These are phyloP conservation scores for Lentinus tigrinus DNA, from an alignment of 768 basidiomycete species.

Conservation along the genomic window DNA sequence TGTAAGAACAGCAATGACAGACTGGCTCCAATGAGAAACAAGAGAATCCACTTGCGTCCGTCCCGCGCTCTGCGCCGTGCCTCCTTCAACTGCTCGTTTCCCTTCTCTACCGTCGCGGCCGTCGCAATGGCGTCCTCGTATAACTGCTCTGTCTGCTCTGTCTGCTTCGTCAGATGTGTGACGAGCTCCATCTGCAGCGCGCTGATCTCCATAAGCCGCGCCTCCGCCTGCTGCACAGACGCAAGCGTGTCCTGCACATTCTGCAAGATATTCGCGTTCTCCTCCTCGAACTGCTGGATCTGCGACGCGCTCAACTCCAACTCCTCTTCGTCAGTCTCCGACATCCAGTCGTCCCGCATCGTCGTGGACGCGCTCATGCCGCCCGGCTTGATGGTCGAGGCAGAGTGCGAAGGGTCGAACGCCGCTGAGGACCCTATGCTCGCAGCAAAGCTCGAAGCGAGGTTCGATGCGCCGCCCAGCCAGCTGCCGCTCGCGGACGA, in stretches of 20 bases:
- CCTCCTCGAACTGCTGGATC: slow-evolving; percentile 89
- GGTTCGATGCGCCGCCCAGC: slow-evolving; percentile 58
- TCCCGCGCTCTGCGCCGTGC: slow-evolving; percentile 86
- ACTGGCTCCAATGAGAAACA: slow-evolving; percentile 91
- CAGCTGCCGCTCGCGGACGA: slow-evolving; percentile 44
- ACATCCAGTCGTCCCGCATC: slow-evolving; percentile 45
- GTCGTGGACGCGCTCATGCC: slow-evolving; percentile 15
- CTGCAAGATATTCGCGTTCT: slow-evolving; percentile 85
- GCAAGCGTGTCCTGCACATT: slow-evolving; percentile 83
- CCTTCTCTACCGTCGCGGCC: slow-evolving; percentile 81
- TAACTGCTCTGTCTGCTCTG: slow-evolving; percentile 88
- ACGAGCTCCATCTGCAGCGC: slow-evolving; percentile 91
- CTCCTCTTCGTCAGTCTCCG: slow-evolving; percentile 68
- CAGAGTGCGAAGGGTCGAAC: slow-evolving; percentile 21
- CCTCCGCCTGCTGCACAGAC: slow-evolving; percentile 90
- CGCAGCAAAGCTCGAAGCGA: slow-evolving; percentile 43
- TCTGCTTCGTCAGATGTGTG: slow-evolving; percentile 82
- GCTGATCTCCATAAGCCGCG: slow-evolving; percentile 89
- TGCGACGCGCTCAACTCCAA: slow-evolving; percentile 82
- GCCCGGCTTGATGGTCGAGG: slow-evolving; percentile 20
- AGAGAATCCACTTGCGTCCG: slow-evolving; percentile 82
- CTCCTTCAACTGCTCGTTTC: slow-evolving; percentile 87
- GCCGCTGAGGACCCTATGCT: slow-evolving; percentile 39
- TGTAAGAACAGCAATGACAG: slow-evolving; percentile 91
- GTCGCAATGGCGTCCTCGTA: slow-evolving; percentile 94